Base-by-base conservation (phyloP, 352 stramenopile species). In the Globisporangium heterothallicum region DNA sequence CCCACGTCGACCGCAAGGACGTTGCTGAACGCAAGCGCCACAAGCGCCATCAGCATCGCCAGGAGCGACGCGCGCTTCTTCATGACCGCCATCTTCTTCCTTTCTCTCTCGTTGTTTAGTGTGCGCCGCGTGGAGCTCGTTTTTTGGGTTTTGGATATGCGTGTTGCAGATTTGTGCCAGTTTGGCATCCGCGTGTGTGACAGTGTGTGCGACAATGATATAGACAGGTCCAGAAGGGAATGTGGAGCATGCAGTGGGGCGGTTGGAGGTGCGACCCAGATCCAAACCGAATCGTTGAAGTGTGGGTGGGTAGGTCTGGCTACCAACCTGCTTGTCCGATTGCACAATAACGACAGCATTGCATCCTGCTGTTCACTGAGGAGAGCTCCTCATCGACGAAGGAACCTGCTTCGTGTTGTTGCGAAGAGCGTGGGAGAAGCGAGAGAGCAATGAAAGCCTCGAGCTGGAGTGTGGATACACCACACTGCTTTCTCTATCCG, bases 1-100 rank as follows among this genome's bases (percentile, higher is more conserved):
- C 67, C 32, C 60, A 50, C 27, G 64, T 53, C 16, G 52, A 22
- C 10, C 21, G 42, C 7, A 26, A 30, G 27, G 21, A 21, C 18
- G 42, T 30, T 18, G 38, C 45, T 5, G 25, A 16, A 16, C 19
- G 14, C 30, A 38, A 74, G 22, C 27, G 51, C 59, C 18, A 65
- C 26, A 2, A 79, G 45, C 42, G 56, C 58, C 13, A 74, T 25
- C 6, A 52, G 43, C 53, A 30, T 22, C n/a, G 19, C 16, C 25
- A 62, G 16, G 24, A 62, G 42, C 41, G 56, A 32, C 49, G 21
- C 21, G 18, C 18, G 41, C 49, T 56, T 53, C 21, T 12, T 43
- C 21, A 8, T 34, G 13, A 7, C 16, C 32, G 32, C 32, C 32
- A 38, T 43, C 22, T 8, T 56, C 41, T 56, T 56, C 32, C 40